Percentiles rank a stretch among this genome's conserved stretches.
Conservation (phyloP, 257 asterid species). For the Paulownia fortunei region DNA sequence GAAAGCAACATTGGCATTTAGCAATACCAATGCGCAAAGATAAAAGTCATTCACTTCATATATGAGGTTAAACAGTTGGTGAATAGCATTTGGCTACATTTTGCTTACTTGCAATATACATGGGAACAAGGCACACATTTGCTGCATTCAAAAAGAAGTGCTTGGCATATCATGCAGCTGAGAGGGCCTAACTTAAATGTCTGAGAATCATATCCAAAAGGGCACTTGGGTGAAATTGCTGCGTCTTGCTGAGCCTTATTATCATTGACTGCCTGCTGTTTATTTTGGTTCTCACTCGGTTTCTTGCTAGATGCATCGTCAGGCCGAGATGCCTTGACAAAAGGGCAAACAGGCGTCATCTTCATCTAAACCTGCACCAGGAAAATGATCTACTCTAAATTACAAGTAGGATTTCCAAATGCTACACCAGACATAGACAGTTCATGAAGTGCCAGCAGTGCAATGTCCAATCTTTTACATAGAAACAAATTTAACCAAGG, state of each 20-base stretch:
- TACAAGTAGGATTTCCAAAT: constrained; percentile 13
- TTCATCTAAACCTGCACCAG: constrained; percentile 48
- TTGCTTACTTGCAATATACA: constrained; percentile 91
- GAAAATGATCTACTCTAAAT: constrained; percentile 1
- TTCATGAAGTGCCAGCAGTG: neutral
- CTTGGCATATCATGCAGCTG: constrained; percentile 93
- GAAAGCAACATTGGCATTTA: neutral
- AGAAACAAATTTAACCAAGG: neutral
- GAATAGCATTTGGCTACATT: no score
- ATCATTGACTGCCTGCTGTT: constrained; percentile 48
- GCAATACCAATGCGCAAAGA: neutral
- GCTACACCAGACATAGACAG: constrained; percentile 6
- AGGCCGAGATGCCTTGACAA: constrained; percentile 75
- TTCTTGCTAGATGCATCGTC: constrained; percentile 74
- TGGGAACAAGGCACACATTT: constrained; percentile 93
- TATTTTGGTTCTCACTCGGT: constrained; percentile 61
- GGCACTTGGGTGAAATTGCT: constrained; percentile 58
- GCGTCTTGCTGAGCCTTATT: constrained; percentile 54
- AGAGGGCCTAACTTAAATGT: constrained; percentile 95
- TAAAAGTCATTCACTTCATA: neutral
- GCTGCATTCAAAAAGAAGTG: constrained; percentile 89
- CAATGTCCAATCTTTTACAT: neutral
- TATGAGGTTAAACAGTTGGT: no score
- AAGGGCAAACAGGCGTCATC: constrained; percentile 97
- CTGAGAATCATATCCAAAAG: constrained; percentile 75